A percentile compares a stretch with the other conserved stretches of the same genome.
These are phyloP conservation scores for Dactylorhiza incarnata DNA, from an alignment of 106 monocot genomes.

Conservation along the genomic window DNA sequence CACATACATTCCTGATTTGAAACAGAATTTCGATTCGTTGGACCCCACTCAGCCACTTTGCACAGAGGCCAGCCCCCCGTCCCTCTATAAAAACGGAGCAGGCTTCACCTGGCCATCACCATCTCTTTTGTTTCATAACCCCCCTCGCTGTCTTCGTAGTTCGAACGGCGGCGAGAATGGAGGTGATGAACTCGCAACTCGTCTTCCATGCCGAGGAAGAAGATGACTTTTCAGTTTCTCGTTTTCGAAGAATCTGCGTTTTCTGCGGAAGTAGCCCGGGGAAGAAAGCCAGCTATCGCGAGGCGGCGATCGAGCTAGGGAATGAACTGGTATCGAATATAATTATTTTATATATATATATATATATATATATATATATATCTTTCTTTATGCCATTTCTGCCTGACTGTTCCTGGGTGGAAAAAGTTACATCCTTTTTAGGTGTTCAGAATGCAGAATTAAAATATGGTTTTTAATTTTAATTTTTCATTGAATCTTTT, in stretches of 20 bases:
- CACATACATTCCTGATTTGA: neutral
- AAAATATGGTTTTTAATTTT: too few species aligned
- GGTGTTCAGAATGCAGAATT: too few species aligned
- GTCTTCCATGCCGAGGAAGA: neutral
- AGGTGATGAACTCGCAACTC: neutral
- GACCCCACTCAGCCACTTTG: neutral
- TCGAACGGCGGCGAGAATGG: neutral
- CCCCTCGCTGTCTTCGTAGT: neutral
- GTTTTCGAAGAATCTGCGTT: constrained; percentile 64
- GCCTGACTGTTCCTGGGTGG: too few species aligned
- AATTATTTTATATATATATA: neutral
- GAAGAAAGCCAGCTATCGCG: constrained; percentile 51
- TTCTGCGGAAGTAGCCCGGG: constrained; percentile 75
- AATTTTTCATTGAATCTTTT: neutral
- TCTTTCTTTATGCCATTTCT: too few species aligned
- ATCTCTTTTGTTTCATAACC: neutral
- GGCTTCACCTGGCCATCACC: neutral
- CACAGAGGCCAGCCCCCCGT: neutral
- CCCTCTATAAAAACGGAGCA: neutral
- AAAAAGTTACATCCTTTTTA: too few species aligned
- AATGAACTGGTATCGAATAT: constrained; percentile 46
- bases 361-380: too few species aligned
- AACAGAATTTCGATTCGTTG: neutral
- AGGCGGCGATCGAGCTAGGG: constrained; percentile 70
- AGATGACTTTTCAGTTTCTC: neutral